Percentiles rank a stretch among this genome's conserved stretches.
Conservation (phyloP, 176 grass and related monocot species). For the Carex littledalei region DNA sequence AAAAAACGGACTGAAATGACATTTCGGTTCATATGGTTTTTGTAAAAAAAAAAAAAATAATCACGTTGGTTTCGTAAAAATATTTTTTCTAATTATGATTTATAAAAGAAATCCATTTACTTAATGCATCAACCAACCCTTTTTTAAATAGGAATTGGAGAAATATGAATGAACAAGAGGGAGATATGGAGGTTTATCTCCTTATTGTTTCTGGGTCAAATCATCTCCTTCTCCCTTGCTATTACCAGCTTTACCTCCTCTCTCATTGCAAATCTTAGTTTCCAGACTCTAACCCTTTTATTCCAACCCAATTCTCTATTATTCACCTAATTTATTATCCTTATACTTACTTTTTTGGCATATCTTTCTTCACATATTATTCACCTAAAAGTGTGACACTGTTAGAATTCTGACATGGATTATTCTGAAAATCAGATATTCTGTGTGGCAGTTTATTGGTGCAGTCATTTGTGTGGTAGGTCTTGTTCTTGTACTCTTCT, state of each 20-base stretch:
- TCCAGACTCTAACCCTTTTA: background rate
- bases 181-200: conserved; percentile 40
- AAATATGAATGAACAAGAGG: conserved; percentile 25
- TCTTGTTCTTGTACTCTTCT: conserved; percentile 65
- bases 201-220: conserved; percentile 62
- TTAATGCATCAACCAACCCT: background rate
- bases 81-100: too few relatives aligned
- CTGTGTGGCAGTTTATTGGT: conserved; percentile 49
- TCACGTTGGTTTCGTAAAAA: too few relatives aligned
- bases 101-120: background rate
- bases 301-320: background rate
- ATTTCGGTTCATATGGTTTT: too few relatives aligned
- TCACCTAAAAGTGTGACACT: conserved; percentile 63
- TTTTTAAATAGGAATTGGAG: background rate
- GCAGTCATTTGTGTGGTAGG: conserved; percentile 56
- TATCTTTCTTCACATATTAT: conserved; percentile 55
- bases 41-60: too few relatives aligned
- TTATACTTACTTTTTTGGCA: background rate
- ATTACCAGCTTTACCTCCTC: conserved; percentile 61
- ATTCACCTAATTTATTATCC: too few relatives aligned
- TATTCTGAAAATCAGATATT: conserved; percentile 73
- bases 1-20: too few relatives aligned
- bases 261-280: conserved; percentile 60
- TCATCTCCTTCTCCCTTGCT: conserved; percentile 64
- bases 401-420: conserved; percentile 78